Evolutionary conservation across 352 stramenopile species (phyloP).

Genomic region (Phytophthora europaea): DNA sequence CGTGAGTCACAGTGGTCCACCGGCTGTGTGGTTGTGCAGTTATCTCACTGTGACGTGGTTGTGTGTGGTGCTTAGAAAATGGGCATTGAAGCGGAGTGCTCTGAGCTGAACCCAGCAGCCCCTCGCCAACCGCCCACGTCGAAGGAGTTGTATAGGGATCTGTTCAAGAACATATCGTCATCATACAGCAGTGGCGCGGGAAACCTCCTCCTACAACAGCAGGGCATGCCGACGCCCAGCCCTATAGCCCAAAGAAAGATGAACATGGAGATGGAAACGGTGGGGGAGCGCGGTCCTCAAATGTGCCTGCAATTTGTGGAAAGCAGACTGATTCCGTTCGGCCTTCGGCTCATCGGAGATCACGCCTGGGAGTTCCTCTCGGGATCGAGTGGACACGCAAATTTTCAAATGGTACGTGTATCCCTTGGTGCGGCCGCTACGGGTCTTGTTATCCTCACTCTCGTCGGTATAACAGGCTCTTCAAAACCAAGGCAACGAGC

Average conservation of each 20-base stretch:
- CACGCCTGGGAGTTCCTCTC: conserved; percentile 57
- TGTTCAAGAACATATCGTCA: conserved; percentile 50
- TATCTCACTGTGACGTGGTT: conserved; percentile 5
- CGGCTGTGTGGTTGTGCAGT: neutral
- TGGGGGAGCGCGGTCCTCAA: conserved; percentile 34
- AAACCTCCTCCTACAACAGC: conserved; percentile 45
- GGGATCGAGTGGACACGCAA: conserved; percentile 24
- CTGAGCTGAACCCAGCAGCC: neutral
- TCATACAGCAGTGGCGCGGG: conserved; percentile 34
- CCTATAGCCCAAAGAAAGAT: conserved; percentile 41
- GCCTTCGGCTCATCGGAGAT: conserved; percentile 41
- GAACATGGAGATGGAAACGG: conserved; percentile 61
- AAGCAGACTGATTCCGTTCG: conserved; percentile 47
- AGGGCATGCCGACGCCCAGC: conserved; percentile 31
- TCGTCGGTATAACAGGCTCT: conserved; percentile 39
- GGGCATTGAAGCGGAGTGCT: conserved; percentile 15
- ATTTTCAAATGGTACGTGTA: conserved; percentile 54
- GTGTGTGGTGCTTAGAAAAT: conserved; percentile 31
- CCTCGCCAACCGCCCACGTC: conserved; percentile 7
- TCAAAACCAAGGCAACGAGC: conserved; percentile 50
- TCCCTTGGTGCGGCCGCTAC: neutral
- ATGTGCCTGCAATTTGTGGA: conserved; percentile 66
- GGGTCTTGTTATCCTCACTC: conserved; percentile 1
- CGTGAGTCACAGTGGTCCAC: conserved; percentile 17
- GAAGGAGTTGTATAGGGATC: conserved; percentile 47